Evolutionary conservation across 2,329 filamentous ascomycete genomes (phyloP), one percentile per base, ranked within the genome.

Genomic region (Graphilbum sp.): DNA sequence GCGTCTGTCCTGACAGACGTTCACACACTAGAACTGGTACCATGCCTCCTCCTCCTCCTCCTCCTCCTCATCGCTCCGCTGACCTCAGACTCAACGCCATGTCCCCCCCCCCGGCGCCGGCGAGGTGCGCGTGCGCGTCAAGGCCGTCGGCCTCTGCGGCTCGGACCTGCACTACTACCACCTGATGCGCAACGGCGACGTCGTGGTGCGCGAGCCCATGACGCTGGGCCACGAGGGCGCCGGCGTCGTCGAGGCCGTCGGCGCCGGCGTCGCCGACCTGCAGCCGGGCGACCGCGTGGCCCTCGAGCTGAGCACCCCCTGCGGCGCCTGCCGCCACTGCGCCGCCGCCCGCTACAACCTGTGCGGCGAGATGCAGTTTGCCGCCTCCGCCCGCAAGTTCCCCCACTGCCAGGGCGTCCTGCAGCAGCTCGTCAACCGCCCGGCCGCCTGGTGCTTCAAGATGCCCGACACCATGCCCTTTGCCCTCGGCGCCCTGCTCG

Each of bases 241-340:
- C n/a, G 75, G 75, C 33, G 61, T 75, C 21, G 61, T 80, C 44
- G 56, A 62, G 44, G 55, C 63, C n/a, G 62, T 78, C 25, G 76
- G 76, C 33, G 56, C 64, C 20, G 59, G 58, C 19, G 74, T 79
- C 25, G 69, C 59, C 33, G 61, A 55, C 4, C 55, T 80, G 39
- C 66, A 69, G 47, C 23, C 31, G 7, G 76, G 76, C 39, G 76
- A 80, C 51, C 62, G 64, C 16, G 75, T 80, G 19, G 73, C 75
- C 19, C 72, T 80, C 61, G 76, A 81, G 56, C 73, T 74, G 3
- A 74, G 74, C 35, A 61, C 74, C 13, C 68, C 70, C 1, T 79
- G 74, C 54, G 62, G 69, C 24, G 58, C 38, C 17, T 60, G 57
- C 41, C 37, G 35, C 8, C 34, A 41, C 15, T 59, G 56, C 7